These are phyloP conservation scores for Nitzschia palea DNA, from an alignment of 108 stramenopile genomes.

Conservation along the genomic window DNA sequence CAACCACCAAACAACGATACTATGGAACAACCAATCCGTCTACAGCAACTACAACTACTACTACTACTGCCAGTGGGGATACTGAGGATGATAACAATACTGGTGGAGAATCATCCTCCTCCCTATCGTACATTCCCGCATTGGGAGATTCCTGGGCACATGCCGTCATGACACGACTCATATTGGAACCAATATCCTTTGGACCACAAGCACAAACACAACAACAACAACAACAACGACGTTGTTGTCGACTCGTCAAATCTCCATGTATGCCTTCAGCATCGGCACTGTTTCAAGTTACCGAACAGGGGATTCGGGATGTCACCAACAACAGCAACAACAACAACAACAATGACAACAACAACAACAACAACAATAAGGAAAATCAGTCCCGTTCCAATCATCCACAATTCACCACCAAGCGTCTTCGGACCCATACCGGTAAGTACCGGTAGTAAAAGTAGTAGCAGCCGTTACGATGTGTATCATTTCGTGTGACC, in stretches of 20 bases:
- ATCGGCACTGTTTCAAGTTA: constrained; percentile 55
- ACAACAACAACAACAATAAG: too few species aligned
- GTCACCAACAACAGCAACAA: too few species aligned
- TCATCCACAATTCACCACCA: too few species aligned
- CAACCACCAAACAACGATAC: constrained; percentile 65
- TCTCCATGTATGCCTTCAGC: constrained; percentile 69
- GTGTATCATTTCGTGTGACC: too few species aligned
- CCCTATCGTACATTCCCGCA: constrained; percentile 87
- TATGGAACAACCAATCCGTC: background rate
- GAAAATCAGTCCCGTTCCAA: too few species aligned
- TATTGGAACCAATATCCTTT: constrained; percentile 25
- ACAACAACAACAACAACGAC: background rate
- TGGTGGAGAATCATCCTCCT: constrained; percentile 17
- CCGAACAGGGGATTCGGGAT: constrained; percentile 61
- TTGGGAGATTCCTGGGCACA: constrained; percentile 96
- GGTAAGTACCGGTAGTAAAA: background rate
- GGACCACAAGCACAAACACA: background rate
- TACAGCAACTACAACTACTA: background rate
- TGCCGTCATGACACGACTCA: constrained; percentile 83
- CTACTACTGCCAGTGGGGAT: background rate
- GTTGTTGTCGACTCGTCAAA: constrained; percentile 65
- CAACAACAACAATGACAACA: too few species aligned
- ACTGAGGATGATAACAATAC: background rate
- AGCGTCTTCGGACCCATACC: too few species aligned
- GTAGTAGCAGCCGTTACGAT: background rate